A percentile compares a stretch with the other conserved stretches of the same genome.
phyloP scores from a whole-genome alignment of 2,329 filamentous ascomycete genomes.

The Ophiosphaerella herpotricha region DNA sequence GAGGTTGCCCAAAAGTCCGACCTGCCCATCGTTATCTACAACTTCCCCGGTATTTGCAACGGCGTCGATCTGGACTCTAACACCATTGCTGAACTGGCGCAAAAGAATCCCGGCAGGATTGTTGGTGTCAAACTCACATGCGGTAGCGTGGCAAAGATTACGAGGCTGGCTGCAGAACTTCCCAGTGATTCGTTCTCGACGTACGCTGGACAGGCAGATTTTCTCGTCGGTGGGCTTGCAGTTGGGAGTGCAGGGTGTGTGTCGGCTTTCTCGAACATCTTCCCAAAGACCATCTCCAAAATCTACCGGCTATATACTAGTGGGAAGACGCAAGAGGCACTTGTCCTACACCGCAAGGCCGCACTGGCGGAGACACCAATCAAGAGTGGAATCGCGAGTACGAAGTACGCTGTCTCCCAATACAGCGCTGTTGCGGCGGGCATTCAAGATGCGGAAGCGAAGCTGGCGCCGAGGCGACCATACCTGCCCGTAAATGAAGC shows the following conservation, averaged over 20 bases:
- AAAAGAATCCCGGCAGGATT: conserved; percentile 62
- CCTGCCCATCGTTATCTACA: conserved; percentile 72
- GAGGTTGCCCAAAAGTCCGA: conserved; percentile 62
- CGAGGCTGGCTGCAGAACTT: conserved; percentile 60
- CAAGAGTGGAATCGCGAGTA: conserved; percentile 68
- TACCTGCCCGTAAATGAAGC: conserved; percentile 34
- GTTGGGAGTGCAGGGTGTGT: conserved; percentile 61
- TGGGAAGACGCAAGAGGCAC: conserved; percentile 62
- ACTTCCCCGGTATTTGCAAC: conserved; percentile 70
- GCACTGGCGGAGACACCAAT: conserved; percentile 68
- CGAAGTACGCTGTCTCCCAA: conserved; percentile 70
- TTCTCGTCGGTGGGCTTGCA: conserved; percentile 62
- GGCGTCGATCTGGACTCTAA: conserved; percentile 72
- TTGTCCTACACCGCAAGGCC: conserved; percentile 64
- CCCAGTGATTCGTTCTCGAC: conserved; percentile 64
- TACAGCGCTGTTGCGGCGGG: conserved; percentile 65
- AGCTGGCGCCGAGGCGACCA: conserved; percentile 32
- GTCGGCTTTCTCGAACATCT: conserved; percentile 62
- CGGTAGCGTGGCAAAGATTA: conserved; percentile 74
- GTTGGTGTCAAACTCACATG: conserved; percentile 74
- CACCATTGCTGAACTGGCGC: conserved; percentile 61
- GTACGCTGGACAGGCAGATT: conserved; percentile 75
- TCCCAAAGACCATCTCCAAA: conserved; percentile 59
- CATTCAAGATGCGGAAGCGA: conserved; percentile 43
- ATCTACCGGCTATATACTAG: conserved; percentile 66